Conservation (phyloP, 140 eudicot genomes). For the Bidens hawaiensis region DNA sequence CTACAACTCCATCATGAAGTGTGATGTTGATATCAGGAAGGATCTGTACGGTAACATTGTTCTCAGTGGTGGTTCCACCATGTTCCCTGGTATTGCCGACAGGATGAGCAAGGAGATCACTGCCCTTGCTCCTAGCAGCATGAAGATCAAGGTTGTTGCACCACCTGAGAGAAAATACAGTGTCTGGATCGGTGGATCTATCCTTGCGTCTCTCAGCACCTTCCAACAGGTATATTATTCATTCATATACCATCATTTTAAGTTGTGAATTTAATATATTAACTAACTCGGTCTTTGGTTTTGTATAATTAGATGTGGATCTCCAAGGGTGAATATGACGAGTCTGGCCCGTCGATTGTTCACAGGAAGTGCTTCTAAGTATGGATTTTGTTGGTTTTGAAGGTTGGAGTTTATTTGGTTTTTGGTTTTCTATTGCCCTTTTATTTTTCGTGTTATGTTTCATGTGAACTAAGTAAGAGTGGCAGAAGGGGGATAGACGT, state of each 20-base stretch:
- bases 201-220: conserved; percentile 54
- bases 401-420: conserved; percentile 33
- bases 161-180: conserved; percentile 78
- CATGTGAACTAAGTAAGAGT: conserved; percentile 39
- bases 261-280: neutral
- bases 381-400: conserved; percentile 34
- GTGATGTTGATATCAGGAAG: conserved; percentile 75
- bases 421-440: conserved; percentile 28
- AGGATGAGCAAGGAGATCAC: conserved; percentile 86
- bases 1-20: conserved; percentile 75
- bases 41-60: conserved; percentile 67
- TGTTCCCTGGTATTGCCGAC: conserved; percentile 81
- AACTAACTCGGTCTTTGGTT: neutral
- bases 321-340: conserved; percentile 41
- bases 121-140: conserved; percentile 79
- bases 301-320: conserved; percentile 32
- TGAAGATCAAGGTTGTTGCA: conserved; percentile 83
- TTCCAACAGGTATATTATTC: conserved; percentile 30
- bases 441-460: conserved; percentile 40
- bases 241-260: neutral
- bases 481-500: conserved; percentile 26
- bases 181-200: conserved; percentile 59
- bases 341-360: conserved; percentile 39
- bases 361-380: conserved; percentile 49
- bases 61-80: conserved; percentile 76